Conservation (phyloP, 495 filamentous ascomycete species). For the Cenococcum geophilum region DNA sequence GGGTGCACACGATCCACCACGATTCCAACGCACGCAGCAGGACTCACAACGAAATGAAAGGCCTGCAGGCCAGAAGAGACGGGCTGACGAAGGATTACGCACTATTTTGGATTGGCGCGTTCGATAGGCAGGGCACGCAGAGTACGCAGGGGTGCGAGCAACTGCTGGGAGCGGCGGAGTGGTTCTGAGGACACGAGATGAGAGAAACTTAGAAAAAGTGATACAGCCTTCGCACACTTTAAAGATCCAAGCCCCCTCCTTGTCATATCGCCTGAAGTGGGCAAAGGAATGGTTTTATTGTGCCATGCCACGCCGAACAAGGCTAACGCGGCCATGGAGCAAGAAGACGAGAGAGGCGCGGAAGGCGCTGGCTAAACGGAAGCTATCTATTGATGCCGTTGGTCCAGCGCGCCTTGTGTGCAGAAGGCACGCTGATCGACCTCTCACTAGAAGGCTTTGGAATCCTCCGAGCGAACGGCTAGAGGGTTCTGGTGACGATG, state of each 20-base stretch:
- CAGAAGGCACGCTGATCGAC: slow-evolving; percentile 5
- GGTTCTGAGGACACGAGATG: slow-evolving; percentile 8
- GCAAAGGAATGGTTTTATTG: background rate
- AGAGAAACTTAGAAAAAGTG: background rate
- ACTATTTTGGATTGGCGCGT: background rate
- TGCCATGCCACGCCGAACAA: background rate
- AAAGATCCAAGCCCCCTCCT: slow-evolving; percentile 10
- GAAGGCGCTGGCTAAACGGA: slow-evolving; percentile 5
- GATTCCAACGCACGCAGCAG: background rate
- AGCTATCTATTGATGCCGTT: slow-evolving; percentile 15
- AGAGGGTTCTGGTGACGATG: slow-evolving; percentile 11
- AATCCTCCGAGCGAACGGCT: slow-evolving; percentile 6
- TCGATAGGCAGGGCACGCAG: background rate
- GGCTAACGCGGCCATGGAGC: slow-evolving; percentile 8
- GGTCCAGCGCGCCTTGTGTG: background rate
- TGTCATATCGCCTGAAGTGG: slow-evolving; percentile 21
- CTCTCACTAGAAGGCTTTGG: slow-evolving; percentile 10
- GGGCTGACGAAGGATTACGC: slow-evolving; percentile 27
- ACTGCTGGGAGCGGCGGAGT: background rate
- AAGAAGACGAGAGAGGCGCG: slow-evolving; percentile 10
- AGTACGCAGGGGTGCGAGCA: background rate
- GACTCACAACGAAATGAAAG: slow-evolving; percentile 5
- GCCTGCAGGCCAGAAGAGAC: slow-evolving; percentile 12
- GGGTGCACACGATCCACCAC: slow-evolving; percentile 2
- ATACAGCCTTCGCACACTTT: slow-evolving; percentile 20